Conservation (phyloP, 371 early-diverging fungal species). For the Homolaphlyctis polyrhiza region DNA sequence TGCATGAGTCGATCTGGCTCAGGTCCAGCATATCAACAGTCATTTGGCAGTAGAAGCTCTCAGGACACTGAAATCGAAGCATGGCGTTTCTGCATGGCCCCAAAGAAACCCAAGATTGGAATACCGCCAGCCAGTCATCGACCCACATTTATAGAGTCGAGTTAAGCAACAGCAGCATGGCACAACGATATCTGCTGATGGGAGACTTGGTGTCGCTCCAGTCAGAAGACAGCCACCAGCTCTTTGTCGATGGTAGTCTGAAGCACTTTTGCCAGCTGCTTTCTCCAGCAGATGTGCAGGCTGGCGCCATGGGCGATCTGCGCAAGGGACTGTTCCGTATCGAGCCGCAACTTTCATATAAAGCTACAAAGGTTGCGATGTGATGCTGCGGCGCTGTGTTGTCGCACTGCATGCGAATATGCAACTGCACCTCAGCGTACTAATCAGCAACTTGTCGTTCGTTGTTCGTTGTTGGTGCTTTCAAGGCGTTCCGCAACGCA, state of each 20-base stretch:
- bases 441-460: neutral
- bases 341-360: slow-evolving; percentile 20
- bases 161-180: too few relatives aligned
- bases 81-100: too few relatives aligned
- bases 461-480: neutral
- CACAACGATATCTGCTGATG: neutral
- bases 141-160: too few relatives aligned
- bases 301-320: slow-evolving; percentile 13
- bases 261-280: neutral
- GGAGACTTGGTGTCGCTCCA: neutral
- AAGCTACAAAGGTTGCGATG: slow-evolving; percentile 12
- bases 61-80: too few relatives aligned
- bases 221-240: neutral
- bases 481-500: slow-evolving; percentile 11
- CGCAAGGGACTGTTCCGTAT: slow-evolving; percentile 21
- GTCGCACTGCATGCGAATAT: neutral
- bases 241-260: neutral
- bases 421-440: neutral
- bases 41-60: too few relatives aligned
- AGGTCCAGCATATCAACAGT: too few relatives aligned
- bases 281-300: neutral
- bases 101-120: too few relatives aligned
- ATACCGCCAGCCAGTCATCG: too few relatives aligned
- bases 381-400: neutral
- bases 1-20: too few relatives aligned